These are phyloP conservation scores for Clarireedia monteithiana DNA, from an alignment of 2,329 filamentous ascomycete species.

Conservation along the genomic window DNA sequence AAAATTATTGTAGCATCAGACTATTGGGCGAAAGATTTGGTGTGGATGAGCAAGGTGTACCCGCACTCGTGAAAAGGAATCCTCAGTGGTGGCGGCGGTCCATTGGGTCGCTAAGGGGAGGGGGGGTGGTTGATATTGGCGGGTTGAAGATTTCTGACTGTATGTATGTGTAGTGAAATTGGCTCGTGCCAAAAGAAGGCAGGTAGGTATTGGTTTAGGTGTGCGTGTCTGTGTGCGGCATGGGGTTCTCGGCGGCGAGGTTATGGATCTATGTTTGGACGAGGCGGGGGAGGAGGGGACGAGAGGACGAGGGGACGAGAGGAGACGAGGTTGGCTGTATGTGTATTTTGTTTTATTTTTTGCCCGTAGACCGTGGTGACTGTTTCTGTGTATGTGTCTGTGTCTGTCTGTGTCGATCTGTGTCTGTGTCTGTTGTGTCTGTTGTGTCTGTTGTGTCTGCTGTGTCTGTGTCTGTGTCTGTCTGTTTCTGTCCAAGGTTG, in stretches of 20 bases:
- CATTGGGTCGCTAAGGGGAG: no score
- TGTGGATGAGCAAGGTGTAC: background rate
- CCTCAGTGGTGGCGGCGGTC: background rate
- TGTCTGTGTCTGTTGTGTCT: no score
- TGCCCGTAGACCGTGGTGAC: no score
- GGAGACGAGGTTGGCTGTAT: background rate
- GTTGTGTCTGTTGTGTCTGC: no score
- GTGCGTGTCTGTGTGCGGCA: background rate
- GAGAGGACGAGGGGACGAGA: background rate
- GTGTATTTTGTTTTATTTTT: no score
- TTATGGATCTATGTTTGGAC: background rate
- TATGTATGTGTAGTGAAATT: no score
- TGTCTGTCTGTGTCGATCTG: no score
- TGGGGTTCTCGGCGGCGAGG: background rate
- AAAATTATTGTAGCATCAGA: background rate
- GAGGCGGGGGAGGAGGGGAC: background rate
- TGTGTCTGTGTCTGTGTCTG: no score
- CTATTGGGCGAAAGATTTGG: background rate
- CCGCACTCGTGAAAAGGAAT: background rate
- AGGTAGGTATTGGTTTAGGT: background rate
- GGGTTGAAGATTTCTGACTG: background rate
- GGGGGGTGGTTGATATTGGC: no score
- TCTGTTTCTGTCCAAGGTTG: background rate
- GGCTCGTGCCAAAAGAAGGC: background rate
- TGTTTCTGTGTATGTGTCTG: no score